These are phyloP conservation scores for Plenodomus biglobosus DNA, from an alignment of 2,329 filamentous ascomycete species.

Conservation along the genomic window DNA sequence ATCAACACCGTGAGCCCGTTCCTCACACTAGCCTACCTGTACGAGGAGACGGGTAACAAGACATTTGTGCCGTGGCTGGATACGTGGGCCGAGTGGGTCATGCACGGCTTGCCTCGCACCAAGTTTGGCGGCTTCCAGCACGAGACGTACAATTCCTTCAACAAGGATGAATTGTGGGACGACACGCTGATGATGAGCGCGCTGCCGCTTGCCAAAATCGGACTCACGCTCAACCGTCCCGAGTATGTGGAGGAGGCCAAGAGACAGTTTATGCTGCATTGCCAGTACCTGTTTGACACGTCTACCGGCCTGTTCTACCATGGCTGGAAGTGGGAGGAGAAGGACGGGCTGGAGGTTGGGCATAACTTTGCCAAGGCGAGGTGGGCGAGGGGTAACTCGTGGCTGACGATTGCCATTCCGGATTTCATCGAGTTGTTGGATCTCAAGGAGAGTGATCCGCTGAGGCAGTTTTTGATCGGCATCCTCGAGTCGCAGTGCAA, in stretches of 20 bases:
- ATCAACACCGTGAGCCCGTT: conserved; percentile 85
- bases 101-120: conserved; percentile 72
- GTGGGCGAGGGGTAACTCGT: conserved; percentile 66
- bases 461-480: conserved; percentile 61
- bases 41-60: conserved; percentile 69
- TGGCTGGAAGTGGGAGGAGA: conserved; percentile 75
- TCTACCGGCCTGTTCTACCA: conserved; percentile 76
- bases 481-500: conserved; percentile 70
- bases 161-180: conserved; percentile 78
- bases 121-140: conserved; percentile 74
- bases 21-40: conserved; percentile 74
- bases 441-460: conserved; percentile 60
- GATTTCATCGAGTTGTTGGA: conserved; percentile 76
- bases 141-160: conserved; percentile 70
- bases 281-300: conserved; percentile 76
- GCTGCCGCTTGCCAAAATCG: conserved; percentile 77
- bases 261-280: conserved; percentile 73
- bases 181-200: conserved; percentile 90
- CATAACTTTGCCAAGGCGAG: conserved; percentile 60
- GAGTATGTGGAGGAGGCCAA: conserved; percentile 78
- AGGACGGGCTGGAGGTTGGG: conserved; percentile 52
- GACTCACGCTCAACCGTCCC: conserved; percentile 66
- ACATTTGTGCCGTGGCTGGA: conserved; percentile 77
- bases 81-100: conserved; percentile 80
- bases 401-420: conserved; percentile 81